Evolutionary conservation across 2,329 filamentous ascomycete genomes (phyloP).

Genomic region (Fusarium falciforme): DNA sequence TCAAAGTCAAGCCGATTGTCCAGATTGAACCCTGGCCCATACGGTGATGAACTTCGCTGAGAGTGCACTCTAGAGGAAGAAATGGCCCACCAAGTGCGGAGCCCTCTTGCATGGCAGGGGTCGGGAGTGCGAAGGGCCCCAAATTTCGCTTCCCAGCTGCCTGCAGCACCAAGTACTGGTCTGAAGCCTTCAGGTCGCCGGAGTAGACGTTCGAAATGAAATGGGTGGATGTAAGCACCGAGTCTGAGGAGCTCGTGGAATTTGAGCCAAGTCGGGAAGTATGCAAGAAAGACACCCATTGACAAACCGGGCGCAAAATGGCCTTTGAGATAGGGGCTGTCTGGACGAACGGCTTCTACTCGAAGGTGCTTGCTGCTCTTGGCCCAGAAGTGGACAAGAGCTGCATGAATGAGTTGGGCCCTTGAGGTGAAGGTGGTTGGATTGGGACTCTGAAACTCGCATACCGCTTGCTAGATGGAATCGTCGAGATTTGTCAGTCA

Average conservation of each 20-base stretch:
- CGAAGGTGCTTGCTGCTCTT: neutral
- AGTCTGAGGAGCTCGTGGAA: constrained; percentile 2
- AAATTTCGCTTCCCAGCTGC: neutral
- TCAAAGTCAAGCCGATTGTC: neutral
- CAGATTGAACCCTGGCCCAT: neutral
- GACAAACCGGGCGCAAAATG: neutral
- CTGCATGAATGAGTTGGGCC: constrained; percentile 1
- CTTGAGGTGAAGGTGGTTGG: neutral
- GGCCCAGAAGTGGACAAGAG: constrained; percentile 2
- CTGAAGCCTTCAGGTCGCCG: neutral
- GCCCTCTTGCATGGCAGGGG: constrained; percentile 6
- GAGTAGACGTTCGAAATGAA: neutral
- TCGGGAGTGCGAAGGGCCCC: neutral
- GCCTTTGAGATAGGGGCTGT: neutral
- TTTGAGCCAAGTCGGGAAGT: constrained; percentile 2
- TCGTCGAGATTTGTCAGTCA: neutral
- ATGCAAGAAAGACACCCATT: constrained; percentile 2
- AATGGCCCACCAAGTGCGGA: neutral
- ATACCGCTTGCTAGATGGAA: neutral
- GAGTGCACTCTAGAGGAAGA: neutral
- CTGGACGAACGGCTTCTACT: neutral
- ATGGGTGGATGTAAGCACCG: neutral
- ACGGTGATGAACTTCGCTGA: neutral
- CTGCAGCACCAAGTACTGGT: neutral
- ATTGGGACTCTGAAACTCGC: neutral